Percentiles rank a stretch among this genome's conserved stretches.
phyloP scores from a whole-genome alignment of 2,329 filamentous ascomycete species.

The Ceratocystis cacaofunesta region DNA sequence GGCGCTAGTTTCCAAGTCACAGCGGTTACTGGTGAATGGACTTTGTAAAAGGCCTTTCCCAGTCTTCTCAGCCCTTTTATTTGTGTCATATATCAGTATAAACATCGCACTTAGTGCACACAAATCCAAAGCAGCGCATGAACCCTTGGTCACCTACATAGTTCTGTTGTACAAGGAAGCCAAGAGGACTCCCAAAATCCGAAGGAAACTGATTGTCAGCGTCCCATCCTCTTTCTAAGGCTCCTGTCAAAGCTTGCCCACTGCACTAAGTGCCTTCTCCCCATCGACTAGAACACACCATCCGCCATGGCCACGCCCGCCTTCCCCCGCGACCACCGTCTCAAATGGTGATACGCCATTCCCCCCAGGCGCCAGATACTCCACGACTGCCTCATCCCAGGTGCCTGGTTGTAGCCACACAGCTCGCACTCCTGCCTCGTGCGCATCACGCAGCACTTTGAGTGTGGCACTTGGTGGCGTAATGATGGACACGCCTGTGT shows the following conservation, averaged over 20 bases:
- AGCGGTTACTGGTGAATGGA: no score
- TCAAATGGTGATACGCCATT: constrained; percentile 36
- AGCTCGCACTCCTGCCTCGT: constrained; percentile 52
- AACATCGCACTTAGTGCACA: no score
- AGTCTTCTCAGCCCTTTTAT: no score
- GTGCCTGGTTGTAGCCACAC: constrained; percentile 88
- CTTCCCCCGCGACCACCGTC: constrained; percentile 51
- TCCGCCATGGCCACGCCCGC: constrained; percentile 53
- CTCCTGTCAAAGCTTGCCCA: constrained; percentile 33
- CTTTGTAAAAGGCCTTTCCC: no score
- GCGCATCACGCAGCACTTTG: constrained; percentile 61
- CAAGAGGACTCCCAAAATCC: no score
- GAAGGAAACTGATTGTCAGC: no score
- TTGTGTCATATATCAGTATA: no score
- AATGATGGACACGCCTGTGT: constrained; percentile 71
- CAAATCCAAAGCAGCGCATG: no score
- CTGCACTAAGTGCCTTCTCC: constrained; percentile 44
- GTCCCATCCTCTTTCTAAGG: no score
- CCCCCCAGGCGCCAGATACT: constrained; percentile 45
- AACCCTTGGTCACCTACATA: no score
- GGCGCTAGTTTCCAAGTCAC: no score
- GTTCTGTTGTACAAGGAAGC: no score
- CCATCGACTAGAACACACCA: constrained; percentile 86
- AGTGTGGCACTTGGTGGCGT: constrained; percentile 70
- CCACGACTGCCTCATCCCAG: constrained; percentile 61